Base-by-base conservation (phyloP, 139 green algal species). In the Chloropicon primus region DNA sequence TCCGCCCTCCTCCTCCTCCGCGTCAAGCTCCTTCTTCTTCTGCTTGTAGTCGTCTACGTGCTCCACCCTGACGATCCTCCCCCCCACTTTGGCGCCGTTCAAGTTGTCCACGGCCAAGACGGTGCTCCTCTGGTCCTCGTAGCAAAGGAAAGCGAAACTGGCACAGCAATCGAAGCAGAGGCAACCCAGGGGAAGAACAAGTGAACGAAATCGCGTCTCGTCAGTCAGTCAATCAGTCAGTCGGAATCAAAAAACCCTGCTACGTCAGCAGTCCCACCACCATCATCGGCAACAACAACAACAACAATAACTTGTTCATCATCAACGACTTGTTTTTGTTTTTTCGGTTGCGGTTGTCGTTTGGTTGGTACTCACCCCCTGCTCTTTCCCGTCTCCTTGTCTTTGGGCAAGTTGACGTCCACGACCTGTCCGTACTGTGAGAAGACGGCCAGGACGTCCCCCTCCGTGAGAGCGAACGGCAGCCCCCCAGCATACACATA, bases 71-170 rank as follows among this genome's bases (percentile, higher is more conserved):
- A 99, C 81, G 17, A 82, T 92, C 21, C 95, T 86, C 0, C 91
- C 91, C 0, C 83, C 85, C 22, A 99, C 93, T 1, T 77, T 88
- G 0, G 92, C 87, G 10, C 95, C 95, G 77, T 88, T 96, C 2
- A 99, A 80, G 85, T 99, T 99, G 86, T 99, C 96, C 26, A 98
- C 93, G 3, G 95, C 92, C 22, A 99, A 79, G 10, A 97, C 89
- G 0, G 95, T 99, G 82, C 86, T 94, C n/a, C 93, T 87, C 86
- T 99, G 95, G 86, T 99, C 94, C 73, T 97, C 92, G 76, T 99
- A 99, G 2, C 94, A 94, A 1, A 98, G 27, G 71, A 98, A 99
- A 0, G 91, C 92, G 84, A 99, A 99, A 10, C 93, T 62, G 41
- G 10, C 10, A 62, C n/a, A n/a, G n/a, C n/a, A n/a, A n/a, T n/a